Evolutionary conservation across 495 filamentous ascomycete species (phyloP), one percentile per base, ranked within the genome.

Genomic region (Trichodelitschia bisporula): DNA sequence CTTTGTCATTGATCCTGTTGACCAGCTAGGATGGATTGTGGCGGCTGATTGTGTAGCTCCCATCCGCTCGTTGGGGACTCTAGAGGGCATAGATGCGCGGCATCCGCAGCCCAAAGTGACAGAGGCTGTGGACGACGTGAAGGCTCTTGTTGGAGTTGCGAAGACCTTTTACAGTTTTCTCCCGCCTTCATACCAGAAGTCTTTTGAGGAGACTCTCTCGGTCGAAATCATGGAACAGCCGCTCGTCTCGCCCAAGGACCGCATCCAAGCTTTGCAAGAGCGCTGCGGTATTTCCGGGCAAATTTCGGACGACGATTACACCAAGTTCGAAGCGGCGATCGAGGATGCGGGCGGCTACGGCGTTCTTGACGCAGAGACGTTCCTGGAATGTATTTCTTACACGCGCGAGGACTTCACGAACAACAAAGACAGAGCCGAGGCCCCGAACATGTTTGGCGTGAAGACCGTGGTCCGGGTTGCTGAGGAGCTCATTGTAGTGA

Each of bases 41-140:
- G 71, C 74, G 30, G 65, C 80, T 3, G 82, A 90, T 43, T 66
- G 69, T 15, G 59, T 84, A 34, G 71, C 75, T n/a, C n/a, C n/a
- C n/a, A n/a, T n/a, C n/a, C n/a, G n/a, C n/a, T n/a, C n/a, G n/a
- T n/a, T n/a, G n/a, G n/a, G n/a, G n/a, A n/a, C n/a, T n/a, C n/a
- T n/a, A n/a, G n/a, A n/a, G n/a, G n/a, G n/a, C n/a, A n/a, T n/a
- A n/a, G n/a, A n/a, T n/a, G n/a, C n/a, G n/a, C n/a, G n/a, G n/a
- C n/a, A n/a, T n/a, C n/a, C 21, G 19, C 2, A 16, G 19, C 13
- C 9, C 18, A 29, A 15, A 32, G 18, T n/a, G 18, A n/a, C 21
- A 29, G n/a, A 34, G 38, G 19, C 23, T 10, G n/a, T 40, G 12
- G 1, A 25, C 10, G 34, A 30, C 6, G 11, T 19, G 1, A 28